Conservation (phyloP, 2,329 filamentous ascomycete species). For the Colletotrichum sidae region DNA sequence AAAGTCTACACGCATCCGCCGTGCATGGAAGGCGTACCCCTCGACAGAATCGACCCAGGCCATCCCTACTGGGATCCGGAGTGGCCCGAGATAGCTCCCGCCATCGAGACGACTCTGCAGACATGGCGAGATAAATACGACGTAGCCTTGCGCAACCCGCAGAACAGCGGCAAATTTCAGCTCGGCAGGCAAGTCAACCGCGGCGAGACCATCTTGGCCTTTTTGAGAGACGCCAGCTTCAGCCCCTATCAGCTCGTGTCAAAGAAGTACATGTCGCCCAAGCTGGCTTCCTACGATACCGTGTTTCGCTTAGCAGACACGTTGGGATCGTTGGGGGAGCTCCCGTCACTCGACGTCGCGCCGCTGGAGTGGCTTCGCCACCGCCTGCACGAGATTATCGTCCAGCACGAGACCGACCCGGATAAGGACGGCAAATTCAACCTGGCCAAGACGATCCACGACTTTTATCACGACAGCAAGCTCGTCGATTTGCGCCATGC, state of each 20-base stretch:
- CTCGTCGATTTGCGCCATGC: conserved; percentile 60
- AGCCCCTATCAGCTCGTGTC: conserved; percentile 68
- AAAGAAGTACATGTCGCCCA: conserved; percentile 61
- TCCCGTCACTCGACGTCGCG: conserved; percentile 60
- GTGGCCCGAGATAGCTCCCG: conserved; percentile 60
- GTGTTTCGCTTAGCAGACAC: conserved; percentile 67
- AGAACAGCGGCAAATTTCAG: conserved; percentile 59
- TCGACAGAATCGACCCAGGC: conserved; percentile 60
- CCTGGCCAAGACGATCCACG: conserved; percentile 61
- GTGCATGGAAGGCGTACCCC: conserved; percentile 64
- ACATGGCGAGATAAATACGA: conserved; percentile 62
- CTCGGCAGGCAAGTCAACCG: conserved; percentile 68
- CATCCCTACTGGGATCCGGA: conserved; percentile 68
- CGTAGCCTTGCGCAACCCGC: conserved; percentile 49
- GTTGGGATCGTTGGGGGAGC: conserved; percentile 64
- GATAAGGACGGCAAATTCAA: conserved; percentile 51
- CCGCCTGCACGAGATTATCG: conserved; percentile 63
- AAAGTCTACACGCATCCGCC: conserved; percentile 61
- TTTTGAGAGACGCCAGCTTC: conserved; percentile 61
- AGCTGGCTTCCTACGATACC: conserved; percentile 65
- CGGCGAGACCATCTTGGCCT: conserved; percentile 64
- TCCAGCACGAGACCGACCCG: conserved; percentile 50
- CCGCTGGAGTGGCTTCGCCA: conserved; percentile 69
- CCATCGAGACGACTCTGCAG: conserved; percentile 57
- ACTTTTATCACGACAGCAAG: conserved; percentile 68